phyloP scores from a whole-genome alignment of 192 early-diverging fungal species.

The Gryganskiella cystojenkinii region DNA sequence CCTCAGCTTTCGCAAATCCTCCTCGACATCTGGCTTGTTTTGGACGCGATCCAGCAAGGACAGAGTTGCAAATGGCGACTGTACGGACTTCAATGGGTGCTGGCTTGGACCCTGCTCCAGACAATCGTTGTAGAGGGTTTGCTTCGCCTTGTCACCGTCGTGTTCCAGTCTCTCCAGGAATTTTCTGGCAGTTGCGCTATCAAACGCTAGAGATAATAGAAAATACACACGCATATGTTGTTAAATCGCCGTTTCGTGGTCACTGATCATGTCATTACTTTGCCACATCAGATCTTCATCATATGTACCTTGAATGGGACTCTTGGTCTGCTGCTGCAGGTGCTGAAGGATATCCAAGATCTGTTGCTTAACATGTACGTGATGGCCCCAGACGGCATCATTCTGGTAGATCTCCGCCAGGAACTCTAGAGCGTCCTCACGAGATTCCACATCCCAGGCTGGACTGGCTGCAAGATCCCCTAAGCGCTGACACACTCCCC shows the following conservation, averaged over 20 bases:
- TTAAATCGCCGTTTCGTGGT: too few relatives aligned
- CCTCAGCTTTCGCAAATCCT: not conserved
- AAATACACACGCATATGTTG: too few relatives aligned
- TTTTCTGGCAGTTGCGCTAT: too few relatives aligned
- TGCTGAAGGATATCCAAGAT: not conserved
- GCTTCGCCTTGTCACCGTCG: too few relatives aligned
- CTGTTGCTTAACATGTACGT: not conserved
- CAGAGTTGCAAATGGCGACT: not conserved
- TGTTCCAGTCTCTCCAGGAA: too few relatives aligned
- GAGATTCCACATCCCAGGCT: not conserved
- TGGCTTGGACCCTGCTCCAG: not conserved
- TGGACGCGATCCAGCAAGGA: conserved; percentile 3
- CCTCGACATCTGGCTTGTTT: not conserved
- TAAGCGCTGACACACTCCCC: conserved; percentile 7
- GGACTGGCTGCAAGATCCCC: not conserved
- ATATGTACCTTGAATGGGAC: not conserved
- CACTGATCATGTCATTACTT: too few relatives aligned
- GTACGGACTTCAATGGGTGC: not conserved
- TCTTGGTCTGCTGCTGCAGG: not conserved
- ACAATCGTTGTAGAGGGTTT: too few relatives aligned
- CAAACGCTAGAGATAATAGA: too few relatives aligned
- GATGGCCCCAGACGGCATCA: not conserved
- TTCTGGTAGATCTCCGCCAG: not conserved
- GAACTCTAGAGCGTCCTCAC: not conserved
- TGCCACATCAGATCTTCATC: too few relatives aligned